These are phyloP conservation scores for Syzygium aqueum DNA, from an alignment of 345 rosid genomes.

Conservation along the genomic window DNA sequence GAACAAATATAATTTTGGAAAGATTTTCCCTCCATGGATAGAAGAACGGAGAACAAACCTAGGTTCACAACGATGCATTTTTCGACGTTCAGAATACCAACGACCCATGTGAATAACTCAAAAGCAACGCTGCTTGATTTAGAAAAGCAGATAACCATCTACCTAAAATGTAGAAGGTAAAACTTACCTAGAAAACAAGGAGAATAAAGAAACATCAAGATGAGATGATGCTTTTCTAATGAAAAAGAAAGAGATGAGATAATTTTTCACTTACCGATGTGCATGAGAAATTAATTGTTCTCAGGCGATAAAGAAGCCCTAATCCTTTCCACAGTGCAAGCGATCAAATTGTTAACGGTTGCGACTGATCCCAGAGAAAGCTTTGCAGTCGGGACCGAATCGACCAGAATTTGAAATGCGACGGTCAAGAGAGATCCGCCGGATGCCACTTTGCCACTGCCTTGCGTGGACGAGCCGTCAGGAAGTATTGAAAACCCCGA, in stretches of 20 bases:
- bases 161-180: neutral
- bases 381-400: conserved; percentile 37
- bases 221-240: neutral
- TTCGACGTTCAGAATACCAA: neutral
- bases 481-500: conserved; percentile 60
- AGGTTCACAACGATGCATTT: neutral
- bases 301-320: conserved; percentile 39
- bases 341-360: conserved; percentile 67
- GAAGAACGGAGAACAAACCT: neutral
- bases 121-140: neutral
- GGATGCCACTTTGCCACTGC: neutral
- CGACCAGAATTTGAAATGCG: conserved; percentile 75
- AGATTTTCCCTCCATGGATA: neutral
- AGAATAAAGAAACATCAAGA: neutral
- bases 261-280: neutral
- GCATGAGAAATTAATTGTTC: neutral
- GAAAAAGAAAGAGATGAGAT: neutral
- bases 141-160: neutral
- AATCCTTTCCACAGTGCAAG: conserved; percentile 62
- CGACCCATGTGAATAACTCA: neutral
- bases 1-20: neutral
- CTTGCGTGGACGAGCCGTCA: conserved; percentile 15
- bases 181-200: neutral
- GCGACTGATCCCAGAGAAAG: conserved; percentile 75
- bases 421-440: conserved; percentile 72